Base-by-base conservation (phyloP, 768 basidiomycete genomes). In the Paxillus rubicundulus region DNA sequence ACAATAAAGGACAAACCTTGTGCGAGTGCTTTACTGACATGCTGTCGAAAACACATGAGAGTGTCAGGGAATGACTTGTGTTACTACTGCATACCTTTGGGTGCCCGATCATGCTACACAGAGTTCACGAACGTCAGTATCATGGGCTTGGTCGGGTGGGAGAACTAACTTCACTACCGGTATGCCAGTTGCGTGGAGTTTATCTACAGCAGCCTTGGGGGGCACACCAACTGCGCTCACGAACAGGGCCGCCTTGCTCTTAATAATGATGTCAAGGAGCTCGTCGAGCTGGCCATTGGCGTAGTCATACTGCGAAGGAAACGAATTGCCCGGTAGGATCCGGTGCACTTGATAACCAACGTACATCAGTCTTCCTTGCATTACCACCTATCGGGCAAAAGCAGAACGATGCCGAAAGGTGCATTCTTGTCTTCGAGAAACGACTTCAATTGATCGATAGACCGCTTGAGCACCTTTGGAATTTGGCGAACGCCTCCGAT, bases 191-290 rank as follows among this genome's bases (percentile, higher is more conserved):
- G 79, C 78, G 65, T 95, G 92, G 3, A 94, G 74, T 64, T 81
- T 87, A 50, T 93, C 88, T 18, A 95, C 88, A 28, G 79, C 85
- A 67, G 85, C 82, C 63, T 84, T 90, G 0, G 92, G 88, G 13
- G 92, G 92, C 2, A 94, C 89, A 45, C 90, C 89, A 12, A 90
- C 79, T 5, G 89, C 90, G 59, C 85, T 89, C 16, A 94, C 90
- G 57, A 93, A 94, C 46, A 94, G 74, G 28, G 85, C 76, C 0
- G 85, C 85, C 53, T 82, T 84, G 63, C 80, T 80, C 57, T 79
- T 75, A 60, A 92, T 87, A 55, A 93, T 86, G 33, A 92, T 81
- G 54, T 91, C 85, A 43, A 88, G 82, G 21, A 94, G 79, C 54
- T 87, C 84, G 28, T 84, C 76, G 2, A 94, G 79, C 56, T 89